A percentile compares a stretch with the other conserved stretches of the same genome.
Evolutionary conservation across 768 basidiomycete genomes (phyloP).

Genomic region (Boletus fagicola): DNA sequence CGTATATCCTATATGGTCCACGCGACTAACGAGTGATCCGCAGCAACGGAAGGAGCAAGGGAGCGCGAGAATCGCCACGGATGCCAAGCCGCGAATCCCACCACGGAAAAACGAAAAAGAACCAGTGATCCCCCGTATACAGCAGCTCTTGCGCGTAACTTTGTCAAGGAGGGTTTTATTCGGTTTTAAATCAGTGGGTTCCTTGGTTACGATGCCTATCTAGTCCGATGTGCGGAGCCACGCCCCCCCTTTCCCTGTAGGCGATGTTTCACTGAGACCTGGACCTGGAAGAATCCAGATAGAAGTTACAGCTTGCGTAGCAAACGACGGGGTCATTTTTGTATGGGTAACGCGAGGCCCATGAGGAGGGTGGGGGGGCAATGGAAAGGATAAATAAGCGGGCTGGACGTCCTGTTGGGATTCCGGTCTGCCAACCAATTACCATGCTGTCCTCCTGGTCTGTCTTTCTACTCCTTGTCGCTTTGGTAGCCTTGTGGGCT

Average conservation of each 20-base stretch:
- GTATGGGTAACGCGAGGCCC: not conserved
- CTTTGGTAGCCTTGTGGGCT: not conserved
- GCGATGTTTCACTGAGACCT: not conserved
- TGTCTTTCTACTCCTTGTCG: not conserved
- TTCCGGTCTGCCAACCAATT: not conserved
- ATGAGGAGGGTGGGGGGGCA: not conserved
- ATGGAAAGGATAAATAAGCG: slow-evolving; percentile 12
- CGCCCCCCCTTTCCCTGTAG: not conserved
- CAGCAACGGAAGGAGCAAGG: not conserved
- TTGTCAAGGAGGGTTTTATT: not conserved
- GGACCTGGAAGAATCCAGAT: not conserved
- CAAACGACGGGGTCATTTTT: not conserved
- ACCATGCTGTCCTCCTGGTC: slow-evolving; percentile 3
- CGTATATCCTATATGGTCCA: not conserved
- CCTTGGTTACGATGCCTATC: not conserved
- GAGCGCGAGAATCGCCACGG: not conserved
- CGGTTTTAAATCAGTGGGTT: not conserved
- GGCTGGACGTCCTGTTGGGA: not conserved
- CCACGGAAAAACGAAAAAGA: not conserved
- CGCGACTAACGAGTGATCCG: not conserved
- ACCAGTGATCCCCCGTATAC: not conserved
- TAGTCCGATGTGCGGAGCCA: not conserved
- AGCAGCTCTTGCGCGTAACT: slow-evolving; percentile 11
- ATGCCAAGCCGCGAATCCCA: not conserved
- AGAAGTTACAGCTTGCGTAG: not conserved